Evolutionary conservation across 2,329 filamentous ascomycete species (phyloP), one percentile per base, ranked within the genome.

Genomic region (Pezicula rhizophila): DNA sequence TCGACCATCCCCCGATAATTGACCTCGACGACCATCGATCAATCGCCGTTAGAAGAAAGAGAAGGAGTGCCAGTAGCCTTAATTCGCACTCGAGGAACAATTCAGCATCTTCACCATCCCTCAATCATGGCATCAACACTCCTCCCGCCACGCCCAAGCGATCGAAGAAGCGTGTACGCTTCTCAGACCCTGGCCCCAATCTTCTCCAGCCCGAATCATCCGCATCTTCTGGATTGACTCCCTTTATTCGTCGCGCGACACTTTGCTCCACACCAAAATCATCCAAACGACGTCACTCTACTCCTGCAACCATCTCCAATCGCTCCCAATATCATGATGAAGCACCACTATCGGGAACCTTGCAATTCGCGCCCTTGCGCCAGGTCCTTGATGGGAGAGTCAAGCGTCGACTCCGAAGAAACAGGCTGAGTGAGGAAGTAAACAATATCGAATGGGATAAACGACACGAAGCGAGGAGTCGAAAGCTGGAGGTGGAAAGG

Each of bases 381-480:
- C 77, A 80, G 48, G 73, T 80, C 14, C 68, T 79, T 7, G 75
- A 80, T 37, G 78, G 76, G 6, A 74, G 80, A 12, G 70, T 81
- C 41, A 76, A 80, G 64, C 73, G 80, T 5, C 73, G 79, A 15
- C 70, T 79, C 34, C 70, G 76, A 7, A 74, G 80, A 45, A 78
- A 76, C 54, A 72, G 76, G 3, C 60, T 82, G 5, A 80, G 78
- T 54, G 78, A 79, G 53, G 76, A 82, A 64, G 75, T 81, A 65
- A 77, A 80, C 59, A 61, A 64, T 11, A 73, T 80, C 46, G 66
- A 73, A 7, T 65, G 66, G 7, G 74, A 77, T 49, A 76, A 74
- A 59, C 70, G 65, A 39, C 66, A 63, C 14, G 65, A 67, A 38
- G 64, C 65, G 0, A 64, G 62, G 46, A 62, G 70, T 26, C 64